These are phyloP conservation scores for Erodium texanum DNA, from an alignment of 441 rosid species.

Conservation along the genomic window DNA sequence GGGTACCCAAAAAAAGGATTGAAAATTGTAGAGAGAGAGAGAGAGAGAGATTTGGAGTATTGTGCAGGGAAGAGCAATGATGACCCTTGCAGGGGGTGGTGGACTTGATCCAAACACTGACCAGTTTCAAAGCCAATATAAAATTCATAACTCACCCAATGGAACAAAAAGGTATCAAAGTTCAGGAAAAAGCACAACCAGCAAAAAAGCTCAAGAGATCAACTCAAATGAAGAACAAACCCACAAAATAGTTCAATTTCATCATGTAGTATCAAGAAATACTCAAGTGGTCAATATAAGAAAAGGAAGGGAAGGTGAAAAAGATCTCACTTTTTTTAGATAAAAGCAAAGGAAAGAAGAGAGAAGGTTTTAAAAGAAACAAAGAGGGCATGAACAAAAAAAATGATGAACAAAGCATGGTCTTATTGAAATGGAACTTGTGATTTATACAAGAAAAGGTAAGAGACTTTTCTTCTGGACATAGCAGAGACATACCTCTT, in stretches of 20 bases:
- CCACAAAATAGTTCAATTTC: slow-evolving; percentile 5
- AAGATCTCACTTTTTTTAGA: neutral
- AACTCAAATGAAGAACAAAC: slow-evolving; percentile 9
- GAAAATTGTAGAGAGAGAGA: slow-evolving; percentile 5
- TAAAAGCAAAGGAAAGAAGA: slow-evolving; percentile 18
- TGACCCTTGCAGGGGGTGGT: too few relatives aligned
- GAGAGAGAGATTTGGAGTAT: slow-evolving; percentile 37
- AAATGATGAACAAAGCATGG: neutral
- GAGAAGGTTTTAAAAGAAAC: slow-evolving; percentile 16
- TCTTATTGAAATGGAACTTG: neutral
- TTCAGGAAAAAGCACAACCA: too few relatives aligned
- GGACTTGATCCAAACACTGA: slow-evolving; percentile 36
- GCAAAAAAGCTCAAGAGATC: slow-evolving; percentile 7
- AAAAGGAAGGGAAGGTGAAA: slow-evolving; percentile 13
- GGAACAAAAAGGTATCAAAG: too few relatives aligned
- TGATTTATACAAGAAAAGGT: slow-evolving; percentile 25
- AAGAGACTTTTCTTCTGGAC: slow-evolving; percentile 2
- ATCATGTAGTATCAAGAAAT: slow-evolving; percentile 9
- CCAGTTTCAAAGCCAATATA: neutral
- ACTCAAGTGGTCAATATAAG: slow-evolving; percentile 14
- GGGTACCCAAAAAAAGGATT: slow-evolving; percentile 10
- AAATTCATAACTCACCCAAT: neutral
- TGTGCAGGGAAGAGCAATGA: slow-evolving; percentile 32
- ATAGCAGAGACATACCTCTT: slow-evolving; percentile 65
- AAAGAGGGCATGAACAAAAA: slow-evolving; percentile 19